Conservation (phyloP, 2,329 filamentous ascomycete genomes). For the Fusarium verticillioides region DNA sequence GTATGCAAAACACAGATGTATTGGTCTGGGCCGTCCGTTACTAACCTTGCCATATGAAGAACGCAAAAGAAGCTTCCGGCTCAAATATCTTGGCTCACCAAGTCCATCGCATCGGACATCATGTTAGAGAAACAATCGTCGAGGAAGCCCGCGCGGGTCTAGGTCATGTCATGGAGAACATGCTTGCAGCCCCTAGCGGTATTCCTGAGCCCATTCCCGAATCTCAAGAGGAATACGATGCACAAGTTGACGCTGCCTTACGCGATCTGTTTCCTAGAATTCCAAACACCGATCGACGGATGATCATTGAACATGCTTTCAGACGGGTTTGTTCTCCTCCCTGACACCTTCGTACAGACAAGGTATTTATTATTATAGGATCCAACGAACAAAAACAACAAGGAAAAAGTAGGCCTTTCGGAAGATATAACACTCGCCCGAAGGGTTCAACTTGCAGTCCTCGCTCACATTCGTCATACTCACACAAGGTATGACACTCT, state of each 20-base stretch:
- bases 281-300: slow-evolving; percentile 70
- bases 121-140: slow-evolving; percentile 68
- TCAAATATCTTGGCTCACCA: slow-evolving; percentile 60
- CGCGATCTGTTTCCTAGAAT: slow-evolving; percentile 74
- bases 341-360: background rate
- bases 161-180: slow-evolving; percentile 43
- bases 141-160: slow-evolving; percentile 60
- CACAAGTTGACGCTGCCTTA: slow-evolving; percentile 70
- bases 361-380: slow-evolving; percentile 53
- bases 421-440: slow-evolving; percentile 66
- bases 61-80: slow-evolving; percentile 46
- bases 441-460: slow-evolving; percentile 71
- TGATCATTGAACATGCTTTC: slow-evolving; percentile 72
- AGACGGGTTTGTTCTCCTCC: slow-evolving; percentile 61
- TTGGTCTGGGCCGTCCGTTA: background rate
- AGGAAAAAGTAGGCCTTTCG: slow-evolving; percentile 68
- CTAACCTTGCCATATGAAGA: slow-evolving; percentile 41
- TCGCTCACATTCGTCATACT: slow-evolving; percentile 74
- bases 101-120: slow-evolving; percentile 69
- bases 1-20: slow-evolving; percentile 53
- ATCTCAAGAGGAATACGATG: slow-evolving; percentile 68
- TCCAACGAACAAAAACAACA: slow-evolving; percentile 61
- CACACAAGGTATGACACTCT: slow-evolving; percentile 74
- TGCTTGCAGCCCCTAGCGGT: slow-evolving; percentile 40
- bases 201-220: slow-evolving; percentile 69